A percentile compares a stretch with the other conserved stretches of the same genome.
Evolutionary conservation across 169 alveolate species (phyloP).

Genomic region (Eimeria mitis): DNA sequence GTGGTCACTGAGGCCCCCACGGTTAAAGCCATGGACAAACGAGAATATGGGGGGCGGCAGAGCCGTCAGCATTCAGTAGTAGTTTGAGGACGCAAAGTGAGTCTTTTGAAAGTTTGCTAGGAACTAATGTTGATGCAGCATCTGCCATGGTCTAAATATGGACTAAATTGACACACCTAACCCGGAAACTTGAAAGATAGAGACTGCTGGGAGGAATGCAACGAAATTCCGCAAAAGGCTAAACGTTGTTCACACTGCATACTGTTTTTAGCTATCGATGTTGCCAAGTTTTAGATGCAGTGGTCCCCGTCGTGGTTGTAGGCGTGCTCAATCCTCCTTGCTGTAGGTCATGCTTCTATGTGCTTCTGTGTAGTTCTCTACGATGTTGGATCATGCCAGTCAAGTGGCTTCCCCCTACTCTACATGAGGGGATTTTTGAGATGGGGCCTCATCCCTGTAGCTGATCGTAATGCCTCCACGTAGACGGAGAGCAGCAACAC

Average conservation of each 20-base stretch:
- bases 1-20: slow-evolving; percentile 45
- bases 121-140: not conserved
- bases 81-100: not conserved
- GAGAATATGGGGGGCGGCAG: not conserved
- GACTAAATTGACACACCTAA: not conserved
- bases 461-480: not conserved
- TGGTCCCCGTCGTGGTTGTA: not conserved
- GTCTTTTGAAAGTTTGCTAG: not conserved
- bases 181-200: not conserved
- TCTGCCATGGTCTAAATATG: not conserved
- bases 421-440: not conserved
- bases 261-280: not conserved
- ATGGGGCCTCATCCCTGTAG: not conserved
- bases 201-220: not conserved
- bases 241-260: not conserved
- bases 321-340: not conserved
- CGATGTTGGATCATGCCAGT: not conserved
- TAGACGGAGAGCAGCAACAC: not conserved
- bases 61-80: not conserved
- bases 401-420: not conserved
- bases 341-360: not conserved
- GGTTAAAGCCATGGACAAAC: not conserved
- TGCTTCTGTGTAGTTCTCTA: not conserved
- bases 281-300: not conserved
- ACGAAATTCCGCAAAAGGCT: not conserved